Evolutionary conservation across 306 rosid genomes (phyloP).

Genomic region (Quillaja saponaria): DNA sequence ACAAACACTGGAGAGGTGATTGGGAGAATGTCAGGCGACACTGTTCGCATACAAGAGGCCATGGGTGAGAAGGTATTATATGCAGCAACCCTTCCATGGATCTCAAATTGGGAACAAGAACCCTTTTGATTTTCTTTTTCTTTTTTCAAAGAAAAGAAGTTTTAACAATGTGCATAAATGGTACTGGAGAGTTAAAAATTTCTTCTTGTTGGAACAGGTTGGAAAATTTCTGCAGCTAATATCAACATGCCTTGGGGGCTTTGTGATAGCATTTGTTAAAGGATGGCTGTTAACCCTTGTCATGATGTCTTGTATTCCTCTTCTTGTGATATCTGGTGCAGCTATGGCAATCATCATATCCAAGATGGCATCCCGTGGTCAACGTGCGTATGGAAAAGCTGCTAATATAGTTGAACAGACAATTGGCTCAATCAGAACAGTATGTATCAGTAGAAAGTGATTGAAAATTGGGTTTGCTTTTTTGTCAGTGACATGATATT

Average conservation of each 20-base stretch:
- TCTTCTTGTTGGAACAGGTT: constrained; percentile 33
- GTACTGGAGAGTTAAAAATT: not conserved
- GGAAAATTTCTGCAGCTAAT: constrained; percentile 45
- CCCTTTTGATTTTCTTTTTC: not conserved
- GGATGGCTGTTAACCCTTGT: constrained; percentile 61
- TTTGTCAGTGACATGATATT: constrained; percentile 2
- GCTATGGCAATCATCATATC: constrained; percentile 34
- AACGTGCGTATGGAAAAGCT: constrained; percentile 47
- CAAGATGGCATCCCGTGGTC: constrained; percentile 47
- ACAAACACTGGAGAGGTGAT: constrained; percentile 60
- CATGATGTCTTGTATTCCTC: constrained; percentile 49
- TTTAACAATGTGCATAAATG: not conserved
- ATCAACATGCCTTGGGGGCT: constrained; percentile 48
- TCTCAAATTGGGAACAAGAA: not conserved
- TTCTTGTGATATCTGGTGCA: constrained; percentile 46
- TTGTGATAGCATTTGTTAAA: constrained; percentile 45
- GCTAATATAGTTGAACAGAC: constrained; percentile 56
- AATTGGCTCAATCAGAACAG: constrained; percentile 55
- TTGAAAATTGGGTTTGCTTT: not conserved
- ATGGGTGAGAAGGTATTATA: constrained; percentile 52
- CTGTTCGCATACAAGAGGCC: constrained; percentile 61
- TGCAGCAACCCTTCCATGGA: not conserved
- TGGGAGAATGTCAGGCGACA: constrained; percentile 62
- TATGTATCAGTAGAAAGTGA: constrained; percentile 14
- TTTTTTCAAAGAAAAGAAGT: too few species aligned